phyloP scores from a whole-genome alignment of 352 stramenopile genomes.

The Lagenidium sp. region DNA sequence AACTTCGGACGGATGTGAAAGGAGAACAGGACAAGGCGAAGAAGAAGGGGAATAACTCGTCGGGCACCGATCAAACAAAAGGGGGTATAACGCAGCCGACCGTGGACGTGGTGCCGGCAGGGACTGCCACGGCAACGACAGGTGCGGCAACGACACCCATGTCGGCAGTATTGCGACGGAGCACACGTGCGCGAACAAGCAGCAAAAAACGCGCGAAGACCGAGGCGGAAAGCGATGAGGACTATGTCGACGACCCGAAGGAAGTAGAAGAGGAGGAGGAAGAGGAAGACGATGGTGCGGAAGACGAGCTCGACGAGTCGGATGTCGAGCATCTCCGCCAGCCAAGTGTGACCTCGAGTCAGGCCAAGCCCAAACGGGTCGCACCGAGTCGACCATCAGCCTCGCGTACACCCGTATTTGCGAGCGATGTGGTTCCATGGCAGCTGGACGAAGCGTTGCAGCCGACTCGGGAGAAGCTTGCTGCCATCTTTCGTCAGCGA shows the following conservation, averaged over 20 bases:
- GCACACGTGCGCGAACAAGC: neutral
- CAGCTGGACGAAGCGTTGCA: conserved; percentile 9
- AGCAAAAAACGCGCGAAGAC: conserved; percentile 13
- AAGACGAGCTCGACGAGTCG: conserved; percentile 8
- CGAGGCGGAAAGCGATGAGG: conserved; percentile 18
- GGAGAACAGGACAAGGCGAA: neutral
- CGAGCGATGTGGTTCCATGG: conserved; percentile 3
- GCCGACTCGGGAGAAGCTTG: conserved; percentile 37
- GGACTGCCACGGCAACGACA: no score
- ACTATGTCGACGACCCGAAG: conserved; percentile 7
- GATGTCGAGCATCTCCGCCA: no score
- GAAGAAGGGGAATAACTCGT: no score
- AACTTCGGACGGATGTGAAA: conserved; percentile 1
- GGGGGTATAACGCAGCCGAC: no score
- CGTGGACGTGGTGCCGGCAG: no score
- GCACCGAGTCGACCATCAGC: neutral
- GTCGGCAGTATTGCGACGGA: conserved; percentile 6
- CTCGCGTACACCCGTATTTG: neutral
- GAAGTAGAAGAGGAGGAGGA: conserved; percentile 9
- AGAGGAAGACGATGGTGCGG: conserved; percentile 11
- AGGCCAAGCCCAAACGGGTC: conserved; percentile 5
- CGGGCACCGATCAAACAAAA: no score
- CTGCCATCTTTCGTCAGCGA: conserved; percentile 50
- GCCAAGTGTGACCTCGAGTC: no score
- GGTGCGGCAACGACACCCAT: no score